Percentiles rank a stretch among this genome's conserved stretches.
Evolutionary conservation across 768 basidiomycete species (phyloP).

Genomic region (Mycena crocata): DNA sequence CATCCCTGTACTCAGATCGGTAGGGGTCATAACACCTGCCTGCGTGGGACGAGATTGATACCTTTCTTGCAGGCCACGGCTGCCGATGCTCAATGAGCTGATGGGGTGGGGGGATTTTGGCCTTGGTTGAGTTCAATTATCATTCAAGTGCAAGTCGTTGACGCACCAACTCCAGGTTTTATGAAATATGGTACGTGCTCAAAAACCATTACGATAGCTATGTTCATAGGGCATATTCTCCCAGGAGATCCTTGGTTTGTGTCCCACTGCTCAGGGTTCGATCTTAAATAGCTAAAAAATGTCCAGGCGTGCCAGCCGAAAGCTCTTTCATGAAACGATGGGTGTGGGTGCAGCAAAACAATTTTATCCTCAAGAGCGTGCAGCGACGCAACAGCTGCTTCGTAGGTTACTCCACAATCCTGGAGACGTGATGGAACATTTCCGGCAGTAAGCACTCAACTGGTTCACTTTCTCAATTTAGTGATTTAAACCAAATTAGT

Average conservation of each 20-base stretch:
- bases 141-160: too few species aligned
- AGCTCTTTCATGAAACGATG: constrained; percentile 13
- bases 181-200: constrained; percentile 3
- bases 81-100: background rate
- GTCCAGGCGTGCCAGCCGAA: too few species aligned
- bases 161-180: background rate
- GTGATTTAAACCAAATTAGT: background rate
- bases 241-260: too few species aligned
- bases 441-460: constrained; percentile 19
- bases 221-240: too few species aligned
- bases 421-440: background rate
- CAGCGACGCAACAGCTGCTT: background rate
- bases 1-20: constrained; percentile 1
- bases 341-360: background rate
- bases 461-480: too few species aligned
- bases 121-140: background rate
- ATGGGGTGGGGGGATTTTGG: background rate
- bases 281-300: too few species aligned
- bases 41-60: too few species aligned
- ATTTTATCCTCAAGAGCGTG: constrained; percentile 10
- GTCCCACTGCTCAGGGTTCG: too few species aligned
- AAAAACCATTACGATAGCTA: too few species aligned
- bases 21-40: background rate
- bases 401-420: constrained; percentile 8
- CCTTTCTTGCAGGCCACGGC: background rate